phyloP scores from a whole-genome alignment of 176 grass and related monocot species.

The Hsuehochloa calcarea region DNA sequence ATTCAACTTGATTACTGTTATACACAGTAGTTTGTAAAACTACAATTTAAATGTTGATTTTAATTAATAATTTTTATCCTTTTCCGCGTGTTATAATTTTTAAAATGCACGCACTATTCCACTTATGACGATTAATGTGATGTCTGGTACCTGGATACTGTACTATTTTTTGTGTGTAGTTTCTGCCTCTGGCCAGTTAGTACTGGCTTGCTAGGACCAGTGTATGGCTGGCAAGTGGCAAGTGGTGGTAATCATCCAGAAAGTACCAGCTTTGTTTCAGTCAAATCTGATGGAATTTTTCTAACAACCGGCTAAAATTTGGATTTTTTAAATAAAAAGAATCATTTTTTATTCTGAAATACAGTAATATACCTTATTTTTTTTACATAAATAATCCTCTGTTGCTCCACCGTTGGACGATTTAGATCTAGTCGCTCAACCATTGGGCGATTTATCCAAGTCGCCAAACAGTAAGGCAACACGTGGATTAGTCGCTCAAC shows the following conservation, averaged over 20 bases:
- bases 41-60: conserved; percentile 10
- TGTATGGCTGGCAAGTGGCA: neutral
- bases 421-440: too few species aligned
- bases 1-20: conserved; percentile 9
- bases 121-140: neutral
- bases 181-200: neutral
- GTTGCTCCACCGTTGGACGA: too few species aligned
- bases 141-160: conserved; percentile 14
- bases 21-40: neutral
- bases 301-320: neutral
- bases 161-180: neutral
- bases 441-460: too few species aligned
- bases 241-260: neutral
- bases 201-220: neutral
- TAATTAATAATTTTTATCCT: neutral
- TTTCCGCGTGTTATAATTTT: neutral
- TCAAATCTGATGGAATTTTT: conserved; percentile 9
- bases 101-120: neutral
- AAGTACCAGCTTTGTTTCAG: neutral
- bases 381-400: too few species aligned
- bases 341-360: too few species aligned
- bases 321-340: too few species aligned
- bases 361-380: too few species aligned
- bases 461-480: too few species aligned
- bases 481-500: too few species aligned